A percentile compares a stretch with the other conserved stretches of the same genome.
These are phyloP conservation scores for Parathielavia hyrcaniae DNA, from an alignment of 495 filamentous ascomycete species.

Conservation along the genomic window DNA sequence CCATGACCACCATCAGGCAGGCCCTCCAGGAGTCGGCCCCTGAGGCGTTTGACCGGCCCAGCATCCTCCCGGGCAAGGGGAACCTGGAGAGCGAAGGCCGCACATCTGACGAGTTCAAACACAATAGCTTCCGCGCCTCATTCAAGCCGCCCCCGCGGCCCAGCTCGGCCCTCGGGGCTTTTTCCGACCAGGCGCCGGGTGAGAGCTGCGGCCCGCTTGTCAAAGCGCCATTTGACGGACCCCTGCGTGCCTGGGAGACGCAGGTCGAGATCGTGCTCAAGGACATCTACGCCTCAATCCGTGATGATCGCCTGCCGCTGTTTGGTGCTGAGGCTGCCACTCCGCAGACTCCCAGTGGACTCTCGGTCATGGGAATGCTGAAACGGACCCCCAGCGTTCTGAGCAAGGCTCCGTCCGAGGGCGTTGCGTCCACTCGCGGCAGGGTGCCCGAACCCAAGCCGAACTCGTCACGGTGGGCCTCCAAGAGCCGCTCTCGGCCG, in stretches of 20 bases:
- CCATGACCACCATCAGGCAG: conserved; percentile 78
- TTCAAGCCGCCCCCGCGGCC: conserved; percentile 45
- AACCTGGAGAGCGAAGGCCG: conserved; percentile 26
- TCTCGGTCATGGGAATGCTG: conserved; percentile 60
- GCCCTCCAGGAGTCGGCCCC: conserved; percentile 65
- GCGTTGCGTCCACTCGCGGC: conserved; percentile 62
- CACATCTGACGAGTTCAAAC: conserved; percentile 42
- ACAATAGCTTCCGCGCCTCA: conserved; percentile 39
- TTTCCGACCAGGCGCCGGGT: conserved; percentile 23
- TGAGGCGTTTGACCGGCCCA: conserved; percentile 55
- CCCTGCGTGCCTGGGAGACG: conserved; percentile 75
- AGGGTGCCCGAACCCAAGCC: conserved; percentile 57
- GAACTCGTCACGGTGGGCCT: conserved; percentile 67
- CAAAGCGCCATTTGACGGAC: conserved; percentile 68
- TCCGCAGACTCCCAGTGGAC: conserved; percentile 40
- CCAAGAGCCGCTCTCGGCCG: conserved; percentile 77
- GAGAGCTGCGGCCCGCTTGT: conserved; percentile 64
- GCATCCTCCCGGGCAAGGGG: conserved; percentile 39
- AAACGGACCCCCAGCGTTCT: conserved; percentile 83
- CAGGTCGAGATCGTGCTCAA: conserved; percentile 87
- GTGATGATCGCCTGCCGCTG: conserved; percentile 74
- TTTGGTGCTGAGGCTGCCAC: conserved; percentile 49
- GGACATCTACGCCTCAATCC: conserved; percentile 85
- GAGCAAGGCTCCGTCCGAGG: conserved; percentile 77
- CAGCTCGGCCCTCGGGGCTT: conserved; percentile 38